These are phyloP conservation scores for Aureobasidium sp. DNA, from an alignment of 2,329 filamentous ascomycete genomes.

Conservation along the genomic window DNA sequence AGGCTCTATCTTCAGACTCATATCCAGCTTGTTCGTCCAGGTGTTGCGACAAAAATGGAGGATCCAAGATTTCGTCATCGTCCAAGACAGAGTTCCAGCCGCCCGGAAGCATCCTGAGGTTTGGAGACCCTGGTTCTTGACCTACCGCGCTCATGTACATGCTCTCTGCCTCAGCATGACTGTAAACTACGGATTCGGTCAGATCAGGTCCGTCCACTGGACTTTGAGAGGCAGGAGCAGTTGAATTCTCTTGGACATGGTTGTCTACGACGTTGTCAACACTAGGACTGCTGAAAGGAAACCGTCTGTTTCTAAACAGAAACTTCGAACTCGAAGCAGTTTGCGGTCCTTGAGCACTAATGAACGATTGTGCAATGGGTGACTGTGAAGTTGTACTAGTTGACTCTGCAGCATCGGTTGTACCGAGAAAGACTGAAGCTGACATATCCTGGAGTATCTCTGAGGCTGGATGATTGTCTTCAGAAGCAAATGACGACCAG, in stretches of 20 bases:
- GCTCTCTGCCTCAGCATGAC: constrained; percentile 73
- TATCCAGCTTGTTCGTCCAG: background rate
- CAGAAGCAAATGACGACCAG: constrained; percentile 11
- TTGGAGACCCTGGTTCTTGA: constrained; percentile 4
- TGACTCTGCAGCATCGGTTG: background rate
- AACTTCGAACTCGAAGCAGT: background rate
- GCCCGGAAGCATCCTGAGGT: constrained; percentile 1
- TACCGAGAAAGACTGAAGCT: constrained; percentile 8
- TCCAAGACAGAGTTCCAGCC: constrained; percentile 13
- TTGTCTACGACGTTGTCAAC: background rate
- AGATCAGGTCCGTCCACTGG: constrained; percentile 21
- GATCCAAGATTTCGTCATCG: constrained; percentile 7
- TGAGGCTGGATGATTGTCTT: background rate
- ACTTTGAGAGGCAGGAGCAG: background rate
- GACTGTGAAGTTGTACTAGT: background rate
- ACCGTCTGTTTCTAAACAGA: background rate
- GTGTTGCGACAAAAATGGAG: constrained; percentile 13
- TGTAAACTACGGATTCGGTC: constrained; percentile 59
- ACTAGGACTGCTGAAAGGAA: background rate
- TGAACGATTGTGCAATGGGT: constrained; percentile 1
- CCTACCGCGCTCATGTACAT: constrained; percentile 73
- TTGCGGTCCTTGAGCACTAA: background rate
- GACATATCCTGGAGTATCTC: constrained; percentile 1
- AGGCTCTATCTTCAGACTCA: constrained; percentile 10
- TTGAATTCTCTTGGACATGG: background rate